Evolutionary conservation across 352 stramenopile genomes (phyloP).

Genomic region (Pythium myriotylum): DNA sequence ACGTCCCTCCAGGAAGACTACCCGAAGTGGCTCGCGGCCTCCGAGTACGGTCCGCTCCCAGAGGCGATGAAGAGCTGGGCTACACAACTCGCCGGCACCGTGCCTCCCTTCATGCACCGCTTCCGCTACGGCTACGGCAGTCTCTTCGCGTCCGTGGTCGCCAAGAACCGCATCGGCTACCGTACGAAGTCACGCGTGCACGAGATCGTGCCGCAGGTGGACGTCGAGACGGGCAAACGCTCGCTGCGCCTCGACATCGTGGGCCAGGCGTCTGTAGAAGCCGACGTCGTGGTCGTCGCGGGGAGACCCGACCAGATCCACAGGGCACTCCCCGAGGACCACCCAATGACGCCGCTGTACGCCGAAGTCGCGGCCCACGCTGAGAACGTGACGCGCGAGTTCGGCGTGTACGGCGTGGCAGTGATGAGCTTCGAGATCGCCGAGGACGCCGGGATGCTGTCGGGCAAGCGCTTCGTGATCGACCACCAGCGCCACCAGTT

Average conservation of each 20-base stretch:
- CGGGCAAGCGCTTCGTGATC: slow-evolving; percentile 14
- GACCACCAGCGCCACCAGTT: slow-evolving; percentile 12
- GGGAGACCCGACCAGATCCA: slow-evolving; percentile 10
- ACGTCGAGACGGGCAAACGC: too few relatives aligned
- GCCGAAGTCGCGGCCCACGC: background rate
- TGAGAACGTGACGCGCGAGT: background rate
- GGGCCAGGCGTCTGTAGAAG: background rate
- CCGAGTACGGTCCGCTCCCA: background rate
- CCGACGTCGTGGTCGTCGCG: slow-evolving; percentile 8
- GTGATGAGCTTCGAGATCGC: slow-evolving; percentile 4
- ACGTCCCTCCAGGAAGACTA: background rate
- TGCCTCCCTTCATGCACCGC: slow-evolving; percentile 8
- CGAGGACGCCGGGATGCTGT: background rate
- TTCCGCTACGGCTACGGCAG: slow-evolving; percentile 11
- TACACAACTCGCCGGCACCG: background rate
- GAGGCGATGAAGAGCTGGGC: slow-evolving; percentile 2
- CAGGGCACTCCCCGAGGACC: slow-evolving; percentile 1
- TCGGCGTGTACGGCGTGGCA: slow-evolving; percentile 11
- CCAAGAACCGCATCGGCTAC: slow-evolving; percentile 12
- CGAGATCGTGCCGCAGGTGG: background rate
- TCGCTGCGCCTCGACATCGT: background rate
- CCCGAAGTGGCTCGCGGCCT: background rate
- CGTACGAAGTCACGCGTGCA: slow-evolving; percentile 9
- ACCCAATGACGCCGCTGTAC: slow-evolving; percentile 17
- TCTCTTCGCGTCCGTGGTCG: slow-evolving; percentile 6